Evolutionary conservation across 345 rosid species (phyloP).

Genomic region (Linum usitatissimum): DNA sequence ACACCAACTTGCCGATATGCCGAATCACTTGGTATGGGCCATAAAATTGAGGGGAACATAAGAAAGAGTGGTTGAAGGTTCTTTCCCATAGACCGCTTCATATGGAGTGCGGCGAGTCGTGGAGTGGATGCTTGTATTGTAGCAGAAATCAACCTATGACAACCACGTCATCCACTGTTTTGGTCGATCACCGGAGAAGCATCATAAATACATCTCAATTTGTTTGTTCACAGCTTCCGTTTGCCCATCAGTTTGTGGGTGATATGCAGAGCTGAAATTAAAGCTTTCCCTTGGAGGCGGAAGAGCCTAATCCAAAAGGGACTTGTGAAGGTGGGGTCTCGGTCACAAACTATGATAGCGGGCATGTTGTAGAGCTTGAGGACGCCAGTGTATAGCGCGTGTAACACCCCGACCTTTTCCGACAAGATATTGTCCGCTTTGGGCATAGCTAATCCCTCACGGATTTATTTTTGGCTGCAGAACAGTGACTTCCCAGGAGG

Average conservation of each 20-base stretch:
- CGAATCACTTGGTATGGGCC: too few relatives aligned
- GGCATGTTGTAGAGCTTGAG: neutral
- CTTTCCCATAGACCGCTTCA: neutral
- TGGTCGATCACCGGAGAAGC: conserved; percentile 1
- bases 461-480: too few relatives aligned
- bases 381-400: neutral
- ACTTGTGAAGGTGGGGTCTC: neutral
- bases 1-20: too few relatives aligned
- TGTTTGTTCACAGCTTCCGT: too few relatives aligned
- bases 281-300: conserved; percentile 3
- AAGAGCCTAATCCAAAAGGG: neutral
- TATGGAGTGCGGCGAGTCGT: neutral
- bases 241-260: neutral
- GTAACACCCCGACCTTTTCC: too few relatives aligned
- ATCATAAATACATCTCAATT: neutral
- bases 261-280: neutral
- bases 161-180: neutral
- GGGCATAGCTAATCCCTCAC: too few relatives aligned
- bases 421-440: too few relatives aligned
- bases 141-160: conserved; percentile 3
- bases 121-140: neutral
- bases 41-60: too few relatives aligned
- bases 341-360: neutral
- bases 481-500: too few relatives aligned
- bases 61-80: neutral